Evolutionary conservation across 2,329 filamentous ascomycete genomes (phyloP).

Genomic region (Venturia carpophila): DNA sequence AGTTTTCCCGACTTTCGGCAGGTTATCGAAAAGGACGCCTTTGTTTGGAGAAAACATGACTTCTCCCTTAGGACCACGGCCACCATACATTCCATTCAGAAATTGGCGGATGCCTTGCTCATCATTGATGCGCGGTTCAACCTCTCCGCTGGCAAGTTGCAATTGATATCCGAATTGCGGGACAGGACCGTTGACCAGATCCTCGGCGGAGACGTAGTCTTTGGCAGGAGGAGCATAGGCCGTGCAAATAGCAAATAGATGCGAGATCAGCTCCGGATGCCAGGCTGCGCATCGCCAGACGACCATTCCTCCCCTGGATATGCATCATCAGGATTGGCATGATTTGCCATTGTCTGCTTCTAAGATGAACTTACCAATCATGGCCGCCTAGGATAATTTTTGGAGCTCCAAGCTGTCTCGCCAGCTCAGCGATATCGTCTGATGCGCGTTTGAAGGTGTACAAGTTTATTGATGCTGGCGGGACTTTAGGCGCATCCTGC

Average conservation of each 20-base stretch:
- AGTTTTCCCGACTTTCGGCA: slow-evolving; percentile 41
- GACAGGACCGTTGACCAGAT: slow-evolving; percentile 49
- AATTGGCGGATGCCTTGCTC: slow-evolving; percentile 60
- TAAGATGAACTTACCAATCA: slow-evolving; percentile 56
- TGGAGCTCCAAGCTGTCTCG: slow-evolving; percentile 46
- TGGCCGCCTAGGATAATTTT: slow-evolving; percentile 78
- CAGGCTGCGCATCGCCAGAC: slow-evolving; percentile 17
- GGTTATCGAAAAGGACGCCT: slow-evolving; percentile 50
- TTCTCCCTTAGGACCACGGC: slow-evolving; percentile 48
- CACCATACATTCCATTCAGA: slow-evolving; percentile 64
- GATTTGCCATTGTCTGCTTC: not conserved
- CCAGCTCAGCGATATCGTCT: slow-evolving; percentile 67
- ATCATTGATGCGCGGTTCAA: slow-evolving; percentile 40
- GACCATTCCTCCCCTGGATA: slow-evolving; percentile 19
- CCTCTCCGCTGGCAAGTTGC: slow-evolving; percentile 61
- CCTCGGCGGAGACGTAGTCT: slow-evolving; percentile 49
- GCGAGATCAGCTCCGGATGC: slow-evolving; percentile 57
- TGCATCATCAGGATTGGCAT: not conserved
- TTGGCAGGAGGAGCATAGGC: slow-evolving; percentile 55
- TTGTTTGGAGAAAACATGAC: slow-evolving; percentile 49
- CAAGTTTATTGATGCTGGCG: slow-evolving; percentile 51
- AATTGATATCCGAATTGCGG: slow-evolving; percentile 79
- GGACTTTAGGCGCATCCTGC: slow-evolving; percentile 41
- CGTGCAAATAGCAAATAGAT: slow-evolving; percentile 74
- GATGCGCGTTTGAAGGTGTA: slow-evolving; percentile 68